phyloP scores from a whole-genome alignment of 257 asterid genomes.

The Gardenia jasminoides region DNA sequence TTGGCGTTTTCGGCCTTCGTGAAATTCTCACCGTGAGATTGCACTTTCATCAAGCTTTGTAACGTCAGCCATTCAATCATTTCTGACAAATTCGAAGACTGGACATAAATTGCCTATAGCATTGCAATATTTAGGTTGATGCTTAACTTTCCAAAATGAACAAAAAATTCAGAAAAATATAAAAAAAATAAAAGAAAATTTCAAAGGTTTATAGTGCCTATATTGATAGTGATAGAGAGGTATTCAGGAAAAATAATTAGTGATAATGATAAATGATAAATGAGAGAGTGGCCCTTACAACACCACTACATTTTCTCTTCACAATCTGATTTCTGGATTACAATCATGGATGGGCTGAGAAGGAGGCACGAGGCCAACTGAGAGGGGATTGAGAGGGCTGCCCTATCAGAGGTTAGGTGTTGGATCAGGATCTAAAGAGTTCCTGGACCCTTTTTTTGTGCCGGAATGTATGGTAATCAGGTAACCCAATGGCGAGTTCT shows the following conservation, averaged over 20 bases:
- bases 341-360: conserved; percentile 57
- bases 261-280: too few relatives aligned
- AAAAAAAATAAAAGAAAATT: too few relatives aligned
- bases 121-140: too few relatives aligned
- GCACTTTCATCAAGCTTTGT: too few relatives aligned
- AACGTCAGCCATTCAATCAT: too few relatives aligned
- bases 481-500: conserved; percentile 82
- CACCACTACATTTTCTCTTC: conserved; percentile 52
- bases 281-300: conserved; percentile 29
- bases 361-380: conserved; percentile 75
- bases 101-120: too few relatives aligned
- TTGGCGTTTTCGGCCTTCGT: too few relatives aligned
- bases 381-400: conserved; percentile 77
- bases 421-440: conserved; percentile 55
- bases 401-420: conserved; percentile 64
- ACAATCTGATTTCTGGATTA: neutral
- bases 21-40: too few relatives aligned
- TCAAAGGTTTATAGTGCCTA: neutral
- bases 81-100: too few relatives aligned
- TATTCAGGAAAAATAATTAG: too few relatives aligned
- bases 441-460: conserved; percentile 63
- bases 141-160: too few relatives aligned
- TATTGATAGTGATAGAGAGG: neutral
- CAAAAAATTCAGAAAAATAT: too few relatives aligned
- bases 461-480: conserved; percentile 50